Evolutionary conservation across 768 basidiomycete genomes (phyloP), one percentile per base, ranked within the genome.

Genomic region (Xerocomellus dryophilus): DNA sequence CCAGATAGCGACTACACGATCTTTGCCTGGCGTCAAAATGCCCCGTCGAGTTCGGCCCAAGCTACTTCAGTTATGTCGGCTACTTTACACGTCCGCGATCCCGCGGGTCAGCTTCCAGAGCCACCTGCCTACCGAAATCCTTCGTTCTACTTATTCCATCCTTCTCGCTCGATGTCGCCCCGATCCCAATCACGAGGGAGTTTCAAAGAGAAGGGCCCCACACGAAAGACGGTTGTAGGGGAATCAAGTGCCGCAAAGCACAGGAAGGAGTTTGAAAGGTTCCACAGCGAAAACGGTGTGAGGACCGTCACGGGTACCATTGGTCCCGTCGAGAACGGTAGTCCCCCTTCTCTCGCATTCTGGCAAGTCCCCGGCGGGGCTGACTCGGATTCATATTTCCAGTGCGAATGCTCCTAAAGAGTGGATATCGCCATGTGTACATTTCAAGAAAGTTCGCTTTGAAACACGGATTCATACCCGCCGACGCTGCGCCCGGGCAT

Each of bases 321-420:
- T 53, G 96, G 94, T 0, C 88, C 92, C n/a, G 91, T 93, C 39
- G 76, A 86, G 47, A 84, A 90, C 69, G 93, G 93, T 45, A 12
- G 35, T 9, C 10, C 49, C n/a, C 82, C 68, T 25, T 21, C 17
- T 39, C 21, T 21, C 1, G 17, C 32, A 17, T 25, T 43, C 17
- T 20, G 2, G 3, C 34, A 8, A 9, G 15, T 25, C 1, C n/a
- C 31, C n/a, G 10, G 32, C 7, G 17, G 35, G 23, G 21, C 21
- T 43, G 42, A 51, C 29, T 18, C 2, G 27, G 20, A 34, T 52
- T 12, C 7, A 8, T 5, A 25, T 47, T 43, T 20, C 41, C 20
- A 93, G 93, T 95, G 1, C 84, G 90, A 18, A 99, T 98, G 95
- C 80, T 98, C 36, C 77, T 99, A 55, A 96, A 93, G 71, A 80